phyloP scores from a whole-genome alignment of 148 eudicot genomes.

The Silene latifolia region DNA sequence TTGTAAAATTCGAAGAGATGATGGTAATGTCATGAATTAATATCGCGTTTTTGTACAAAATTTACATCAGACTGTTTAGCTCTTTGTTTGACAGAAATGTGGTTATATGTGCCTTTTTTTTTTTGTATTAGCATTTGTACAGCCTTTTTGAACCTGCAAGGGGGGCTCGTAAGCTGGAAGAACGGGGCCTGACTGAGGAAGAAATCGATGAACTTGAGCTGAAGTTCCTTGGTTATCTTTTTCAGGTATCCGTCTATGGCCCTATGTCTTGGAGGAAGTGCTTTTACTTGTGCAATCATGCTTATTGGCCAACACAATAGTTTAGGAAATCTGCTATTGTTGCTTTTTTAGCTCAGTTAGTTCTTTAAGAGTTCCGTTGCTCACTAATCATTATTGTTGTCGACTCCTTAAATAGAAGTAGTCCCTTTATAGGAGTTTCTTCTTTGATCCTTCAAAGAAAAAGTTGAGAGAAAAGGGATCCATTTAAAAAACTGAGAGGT shows the following conservation, averaged over 20 bases:
- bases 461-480: too few species aligned
- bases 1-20: constrained; percentile 68
- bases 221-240: constrained; percentile 57
- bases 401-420: too few species aligned
- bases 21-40: constrained; percentile 50
- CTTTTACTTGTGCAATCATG: too few species aligned
- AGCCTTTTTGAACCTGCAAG: constrained; percentile 74
- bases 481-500: too few species aligned
- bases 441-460: too few species aligned
- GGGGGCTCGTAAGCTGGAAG: constrained; percentile 67
- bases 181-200: constrained; percentile 49
- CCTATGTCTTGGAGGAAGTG: background rate
- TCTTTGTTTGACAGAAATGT: background rate
- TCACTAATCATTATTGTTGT: too few species aligned
- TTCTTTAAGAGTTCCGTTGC: too few species aligned
- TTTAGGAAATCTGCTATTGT: too few species aligned
- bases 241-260: constrained; percentile 48
- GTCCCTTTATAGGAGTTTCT: too few species aligned
- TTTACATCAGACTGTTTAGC: background rate
- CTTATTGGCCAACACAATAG: too few species aligned
- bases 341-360: too few species aligned
- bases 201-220: constrained; percentile 75
- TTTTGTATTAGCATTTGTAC: constrained; percentile 57
- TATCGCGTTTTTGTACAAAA: background rate
- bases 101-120: background rate